Conservation (phyloP, 2,329 filamentous ascomycete species). For the Corniculantispora saksenae region DNA sequence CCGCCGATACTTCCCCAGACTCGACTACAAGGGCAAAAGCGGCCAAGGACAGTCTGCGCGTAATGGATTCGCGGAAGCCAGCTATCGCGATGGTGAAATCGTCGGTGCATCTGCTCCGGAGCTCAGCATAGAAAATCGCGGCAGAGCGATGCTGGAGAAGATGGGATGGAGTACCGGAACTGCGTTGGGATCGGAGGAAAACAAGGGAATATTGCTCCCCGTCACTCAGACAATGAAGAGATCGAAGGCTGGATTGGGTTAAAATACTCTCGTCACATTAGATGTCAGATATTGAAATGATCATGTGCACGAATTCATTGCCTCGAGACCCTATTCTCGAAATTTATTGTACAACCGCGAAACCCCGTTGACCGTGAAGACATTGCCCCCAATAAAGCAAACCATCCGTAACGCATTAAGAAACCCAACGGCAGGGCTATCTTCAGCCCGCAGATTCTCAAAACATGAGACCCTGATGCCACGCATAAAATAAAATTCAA, state of each 20-base stretch:
- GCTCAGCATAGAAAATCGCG: slow-evolving; percentile 78
- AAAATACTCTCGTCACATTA: slow-evolving; percentile 23
- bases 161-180: slow-evolving; percentile 95
- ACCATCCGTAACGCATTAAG: slow-evolving; percentile 77
- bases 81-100: slow-evolving; percentile 80
- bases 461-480: slow-evolving; percentile 62
- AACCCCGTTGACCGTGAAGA: slow-evolving; percentile 70
- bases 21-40: slow-evolving; percentile 44
- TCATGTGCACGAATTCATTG: slow-evolving; percentile 65
- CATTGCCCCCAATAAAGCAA: slow-evolving; percentile 67
- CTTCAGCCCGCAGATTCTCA: slow-evolving; percentile 47
- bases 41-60: slow-evolving; percentile 32
- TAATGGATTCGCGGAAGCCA: slow-evolving; percentile 42
- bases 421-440: slow-evolving; percentile 46
- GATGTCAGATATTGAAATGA: slow-evolving; percentile 32
- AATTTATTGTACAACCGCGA: slow-evolving; percentile 72
- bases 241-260: slow-evolving; percentile 80
- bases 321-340: slow-evolving; percentile 63
- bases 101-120: slow-evolving; percentile 86
- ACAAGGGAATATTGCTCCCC: slow-evolving; percentile 85
- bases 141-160: slow-evolving; percentile 86
- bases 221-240: slow-evolving; percentile 87
- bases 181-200: slow-evolving; percentile 76
- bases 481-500: slow-evolving; percentile 42
- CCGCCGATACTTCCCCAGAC: slow-evolving; percentile 57